Conservation (phyloP, 169 alveolate species). For the Eimeria sp. region DNA sequence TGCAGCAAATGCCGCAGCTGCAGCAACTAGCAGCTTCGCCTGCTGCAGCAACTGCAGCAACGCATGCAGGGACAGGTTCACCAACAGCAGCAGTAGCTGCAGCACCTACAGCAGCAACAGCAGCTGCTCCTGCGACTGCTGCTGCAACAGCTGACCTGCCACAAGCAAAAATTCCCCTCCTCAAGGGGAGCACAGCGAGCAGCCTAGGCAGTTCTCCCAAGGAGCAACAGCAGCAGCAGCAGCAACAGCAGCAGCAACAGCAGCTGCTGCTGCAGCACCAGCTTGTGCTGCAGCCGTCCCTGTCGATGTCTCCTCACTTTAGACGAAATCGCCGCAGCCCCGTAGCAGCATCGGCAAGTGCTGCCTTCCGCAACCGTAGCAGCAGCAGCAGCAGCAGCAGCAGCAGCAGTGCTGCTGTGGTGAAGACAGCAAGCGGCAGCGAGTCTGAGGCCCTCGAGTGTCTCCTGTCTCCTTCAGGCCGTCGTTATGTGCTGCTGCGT, state of each 20-base stretch:
- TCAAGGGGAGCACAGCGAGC: too few species aligned
- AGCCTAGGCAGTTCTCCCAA: background rate
- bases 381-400: conserved; percentile 52
- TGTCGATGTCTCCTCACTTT: conserved; percentile 11
- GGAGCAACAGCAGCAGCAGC: too few species aligned
- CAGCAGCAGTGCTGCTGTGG: background rate
- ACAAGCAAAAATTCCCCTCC: too few species aligned
- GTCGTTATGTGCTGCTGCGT: conserved; percentile 34
- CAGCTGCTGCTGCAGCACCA: conserved; percentile 13
- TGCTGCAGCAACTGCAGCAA: conserved; percentile 46
- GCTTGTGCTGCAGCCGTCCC: background rate
- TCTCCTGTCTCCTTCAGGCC: conserved; percentile 59
- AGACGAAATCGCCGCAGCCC: conserved; percentile 68
- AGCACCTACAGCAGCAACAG: background rate
- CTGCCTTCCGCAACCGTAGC: background rate
- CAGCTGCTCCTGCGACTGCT: background rate
- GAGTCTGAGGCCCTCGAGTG: background rate
- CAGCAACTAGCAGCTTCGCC: background rate
- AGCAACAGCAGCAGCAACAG: conserved; percentile 19
- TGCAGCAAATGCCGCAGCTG: conserved; percentile 15
- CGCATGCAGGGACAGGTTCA: background rate
- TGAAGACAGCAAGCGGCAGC: background rate
- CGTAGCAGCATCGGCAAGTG: background rate
- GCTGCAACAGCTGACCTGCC: too few species aligned
- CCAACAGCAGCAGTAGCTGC: background rate